Conservation (phyloP, 2,329 filamentous ascomycete species). For the Metarhizium brunneum region DNA sequence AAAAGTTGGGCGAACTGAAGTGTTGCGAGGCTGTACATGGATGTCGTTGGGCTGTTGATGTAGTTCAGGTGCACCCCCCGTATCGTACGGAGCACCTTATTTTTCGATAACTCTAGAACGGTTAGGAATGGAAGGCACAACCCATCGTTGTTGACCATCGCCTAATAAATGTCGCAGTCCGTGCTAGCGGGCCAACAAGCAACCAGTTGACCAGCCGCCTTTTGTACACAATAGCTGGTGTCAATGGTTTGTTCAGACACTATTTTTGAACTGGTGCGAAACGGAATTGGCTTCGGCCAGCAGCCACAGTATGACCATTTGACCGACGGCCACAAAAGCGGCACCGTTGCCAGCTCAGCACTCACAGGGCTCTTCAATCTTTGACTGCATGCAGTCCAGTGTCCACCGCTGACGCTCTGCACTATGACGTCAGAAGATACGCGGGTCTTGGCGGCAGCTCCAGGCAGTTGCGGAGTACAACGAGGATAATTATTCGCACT, state of each 20-base stretch:
- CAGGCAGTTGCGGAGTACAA: not conserved
- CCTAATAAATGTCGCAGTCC: not conserved
- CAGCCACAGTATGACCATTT: not conserved
- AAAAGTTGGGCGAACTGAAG: no score
- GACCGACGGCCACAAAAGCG: not conserved
- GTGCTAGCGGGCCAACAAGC: not conserved
- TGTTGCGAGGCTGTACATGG: no score
- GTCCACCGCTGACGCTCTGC: not conserved
- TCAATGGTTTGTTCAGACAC: not conserved
- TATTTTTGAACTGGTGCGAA: not conserved
- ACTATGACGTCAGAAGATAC: not conserved
- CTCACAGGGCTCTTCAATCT: no score
- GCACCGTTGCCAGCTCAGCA: not conserved
- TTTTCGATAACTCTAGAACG: no score
- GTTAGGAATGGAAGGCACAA: no score
- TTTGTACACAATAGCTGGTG: no score
- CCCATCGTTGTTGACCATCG: no score
- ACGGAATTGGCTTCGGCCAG: not conserved
- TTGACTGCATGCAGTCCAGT: no score
- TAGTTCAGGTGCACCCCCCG: no score
- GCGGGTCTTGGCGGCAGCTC: not conserved
- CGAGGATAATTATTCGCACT: not conserved
- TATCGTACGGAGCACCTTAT: no score
- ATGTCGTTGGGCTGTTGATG: no score
- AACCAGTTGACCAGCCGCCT: no score